Base-by-base conservation (phyloP, 805 yeast genomes). In the Lachancea quebecensis region DNA sequence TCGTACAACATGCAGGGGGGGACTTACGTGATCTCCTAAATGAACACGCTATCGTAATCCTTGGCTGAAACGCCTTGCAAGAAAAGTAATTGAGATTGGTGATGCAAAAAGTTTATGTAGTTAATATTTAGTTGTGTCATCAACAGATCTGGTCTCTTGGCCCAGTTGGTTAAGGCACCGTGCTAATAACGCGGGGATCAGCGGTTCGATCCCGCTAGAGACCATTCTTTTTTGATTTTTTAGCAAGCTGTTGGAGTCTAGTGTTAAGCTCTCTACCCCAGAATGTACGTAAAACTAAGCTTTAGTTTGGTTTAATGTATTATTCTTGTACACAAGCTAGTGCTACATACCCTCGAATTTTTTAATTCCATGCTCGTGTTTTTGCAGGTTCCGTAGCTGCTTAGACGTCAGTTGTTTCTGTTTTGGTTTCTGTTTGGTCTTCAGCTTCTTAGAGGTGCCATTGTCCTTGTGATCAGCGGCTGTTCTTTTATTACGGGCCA, bases 281-380 rank as follows among this genome's bases (percentile, higher is more conserved):
- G n/a, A n/a, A n/a, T n/a, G n/a, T n/a, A n/a, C n/a, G n/a, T n/a
- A n/a, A n/a, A n/a, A n/a, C n/a, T n/a, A n/a, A n/a, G n/a, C n/a
- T n/a, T n/a, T n/a, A n/a, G n/a, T n/a, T n/a, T n/a, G n/a, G n/a
- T n/a, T n/a, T n/a, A n/a, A n/a, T n/a, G n/a, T n/a, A n/a, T 7
- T 21, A 21, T 21, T 21, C 25, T 21, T 4, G 25, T 21, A 21
- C 25, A 21, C 33, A 30, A 9, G 5, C 8, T 5, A 30, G 4
- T 41, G 15, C 43, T 53, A 80, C 42, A 81, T 62, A 46, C 73
- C 89, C 8, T 81, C 88, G 55, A 83, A 83, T 52, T 67, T 77
- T 35, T 74, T 68, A 42, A 82, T 81, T 0, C 87, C 87, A 51
- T 80, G 85, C 45, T 77, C 81, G 43, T 75, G 78, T 29, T 70